phyloP scores from a whole-genome alignment of 2,329 filamentous ascomycete genomes.

The Paecilomyces dactylethromorphus region DNA sequence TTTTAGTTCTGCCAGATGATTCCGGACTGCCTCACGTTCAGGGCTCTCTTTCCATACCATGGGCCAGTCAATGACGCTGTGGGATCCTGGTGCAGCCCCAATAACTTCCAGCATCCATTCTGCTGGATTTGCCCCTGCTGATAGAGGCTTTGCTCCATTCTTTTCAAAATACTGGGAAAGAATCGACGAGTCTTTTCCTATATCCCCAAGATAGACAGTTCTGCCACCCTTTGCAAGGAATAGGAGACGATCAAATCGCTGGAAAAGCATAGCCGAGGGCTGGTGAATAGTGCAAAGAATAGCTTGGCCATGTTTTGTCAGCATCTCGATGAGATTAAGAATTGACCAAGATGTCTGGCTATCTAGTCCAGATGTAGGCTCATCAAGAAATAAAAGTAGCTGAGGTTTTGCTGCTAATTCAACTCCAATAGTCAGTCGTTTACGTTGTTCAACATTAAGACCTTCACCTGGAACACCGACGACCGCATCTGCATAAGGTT shows the following conservation, averaged over 20 bases:
- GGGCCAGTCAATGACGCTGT: too few relatives aligned
- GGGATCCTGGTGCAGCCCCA: too few relatives aligned
- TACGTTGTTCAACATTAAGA: conserved; percentile 44
- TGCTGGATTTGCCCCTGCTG: too few relatives aligned
- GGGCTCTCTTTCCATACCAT: too few relatives aligned
- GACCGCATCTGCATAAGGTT: conserved; percentile 59
- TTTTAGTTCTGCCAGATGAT: too few relatives aligned
- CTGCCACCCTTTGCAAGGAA: conserved; percentile 49
- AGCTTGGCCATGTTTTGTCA: too few relatives aligned
- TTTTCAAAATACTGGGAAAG: conserved; percentile 49
- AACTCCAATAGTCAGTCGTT: conserved; percentile 33
- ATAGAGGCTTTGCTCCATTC: too few relatives aligned
- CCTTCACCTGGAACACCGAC: conserved; percentile 60
- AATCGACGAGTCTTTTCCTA: conserved; percentile 44
- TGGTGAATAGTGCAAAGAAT: conserved; percentile 58
- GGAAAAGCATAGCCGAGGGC: conserved; percentile 50
- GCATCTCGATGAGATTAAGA: too few relatives aligned
- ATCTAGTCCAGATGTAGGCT: conserved; percentile 54
- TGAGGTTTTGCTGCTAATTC: conserved; percentile 37
- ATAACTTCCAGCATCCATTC: too few relatives aligned
- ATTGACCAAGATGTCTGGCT: conserved; percentile 52
- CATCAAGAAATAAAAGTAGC: conserved; percentile 59
- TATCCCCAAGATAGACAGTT: conserved; percentile 49
- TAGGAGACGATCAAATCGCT: conserved; percentile 52
- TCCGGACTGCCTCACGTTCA: too few relatives aligned